Conservation (phyloP, 2,329 filamentous ascomycete species). For the Leptographium procerum region DNA sequence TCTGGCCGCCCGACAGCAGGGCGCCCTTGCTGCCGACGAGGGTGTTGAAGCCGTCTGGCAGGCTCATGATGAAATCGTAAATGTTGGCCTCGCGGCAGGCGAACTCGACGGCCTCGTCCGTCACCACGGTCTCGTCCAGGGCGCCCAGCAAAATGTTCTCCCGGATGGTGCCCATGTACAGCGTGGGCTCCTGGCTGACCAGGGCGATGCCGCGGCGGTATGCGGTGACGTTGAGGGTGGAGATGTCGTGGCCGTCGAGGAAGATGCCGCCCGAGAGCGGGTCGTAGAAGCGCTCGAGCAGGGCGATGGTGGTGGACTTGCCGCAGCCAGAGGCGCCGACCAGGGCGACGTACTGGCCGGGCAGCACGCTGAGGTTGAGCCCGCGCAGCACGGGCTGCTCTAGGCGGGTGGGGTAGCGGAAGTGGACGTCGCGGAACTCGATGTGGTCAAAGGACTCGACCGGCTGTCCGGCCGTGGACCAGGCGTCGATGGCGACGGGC, state of each 20-base stretch:
- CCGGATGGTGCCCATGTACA: conserved; percentile 84
- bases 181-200: conserved; percentile 85
- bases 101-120: conserved; percentile 61
- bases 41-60: conserved; percentile 74
- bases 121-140: conserved; percentile 46
- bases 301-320: conserved; percentile 84
- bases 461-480: conserved; percentile 57
- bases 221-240: conserved; percentile 68
- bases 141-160: conserved; percentile 83
- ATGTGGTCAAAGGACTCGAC: conserved; percentile 57
- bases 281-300: conserved; percentile 92
- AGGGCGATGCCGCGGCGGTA: conserved; percentile 78
- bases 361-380: conserved; percentile 60
- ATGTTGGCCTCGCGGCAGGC: conserved; percentile 88
- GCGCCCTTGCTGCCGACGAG: conserved; percentile 78
- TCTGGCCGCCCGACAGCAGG: conserved; percentile 81
- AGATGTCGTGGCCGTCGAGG: conserved; percentile 75
- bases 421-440: conserved; percentile 87
- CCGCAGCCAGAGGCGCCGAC: conserved; percentile 93
- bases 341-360: conserved; percentile 75
- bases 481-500: conserved; percentile 70
- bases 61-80: conserved; percentile 78
- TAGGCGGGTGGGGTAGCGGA: conserved; percentile 82
- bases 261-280: conserved; percentile 69
- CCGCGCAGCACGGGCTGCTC: conserved; percentile 88